phyloP scores from a whole-genome alignment of 441 rosid genomes.

The Raphanus hybrid region DNA sequence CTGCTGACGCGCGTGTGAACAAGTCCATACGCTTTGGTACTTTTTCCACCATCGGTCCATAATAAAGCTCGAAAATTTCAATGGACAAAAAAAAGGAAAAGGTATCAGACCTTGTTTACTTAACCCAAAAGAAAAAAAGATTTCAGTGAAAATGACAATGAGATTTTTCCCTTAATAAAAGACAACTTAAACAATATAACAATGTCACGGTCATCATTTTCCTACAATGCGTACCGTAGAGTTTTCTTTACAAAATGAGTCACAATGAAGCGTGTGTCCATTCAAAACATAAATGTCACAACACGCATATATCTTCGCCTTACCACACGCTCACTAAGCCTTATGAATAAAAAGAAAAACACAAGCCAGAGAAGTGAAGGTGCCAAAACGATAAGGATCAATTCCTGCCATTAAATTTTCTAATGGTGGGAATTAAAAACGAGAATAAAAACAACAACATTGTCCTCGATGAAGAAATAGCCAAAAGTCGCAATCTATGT shows the following conservation, averaged over 20 bases:
- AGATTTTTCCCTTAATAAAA: constrained; percentile 19
- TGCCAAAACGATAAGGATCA: constrained; percentile 44
- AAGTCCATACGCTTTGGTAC: constrained; percentile 33
- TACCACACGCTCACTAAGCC: constrained; percentile 20
- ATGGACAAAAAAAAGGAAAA: constrained; percentile 4
- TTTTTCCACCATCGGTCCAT: constrained; percentile 32
- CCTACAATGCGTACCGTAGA: constrained; percentile 1
- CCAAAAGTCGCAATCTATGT: constrained; percentile 39
- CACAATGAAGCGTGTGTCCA: constrained; percentile 18
- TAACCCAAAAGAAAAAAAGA: background rate
- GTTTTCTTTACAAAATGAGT: constrained; percentile 12
- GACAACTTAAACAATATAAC: constrained; percentile 6
- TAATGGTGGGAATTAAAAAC: constrained; percentile 31
- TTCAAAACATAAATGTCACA: constrained; percentile 21
- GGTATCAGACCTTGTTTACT: constrained; percentile 4
- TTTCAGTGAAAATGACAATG: constrained; percentile 16
- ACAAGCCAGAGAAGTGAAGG: constrained; percentile 33
- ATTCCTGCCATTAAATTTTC: constrained; percentile 46
- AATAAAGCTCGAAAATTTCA: constrained; percentile 32
- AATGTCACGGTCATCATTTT: constrained; percentile 23
- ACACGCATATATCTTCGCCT: constrained; percentile 18
- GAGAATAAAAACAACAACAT: constrained; percentile 21
- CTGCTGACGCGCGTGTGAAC: constrained; percentile 5
- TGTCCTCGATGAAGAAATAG: constrained; percentile 24
- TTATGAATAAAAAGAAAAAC: constrained; percentile 7